Evolutionary conservation across 495 filamentous ascomycete genomes (phyloP), one percentile per base, ranked within the genome.

Genomic region (Diplogelasinospora grovesii): DNA sequence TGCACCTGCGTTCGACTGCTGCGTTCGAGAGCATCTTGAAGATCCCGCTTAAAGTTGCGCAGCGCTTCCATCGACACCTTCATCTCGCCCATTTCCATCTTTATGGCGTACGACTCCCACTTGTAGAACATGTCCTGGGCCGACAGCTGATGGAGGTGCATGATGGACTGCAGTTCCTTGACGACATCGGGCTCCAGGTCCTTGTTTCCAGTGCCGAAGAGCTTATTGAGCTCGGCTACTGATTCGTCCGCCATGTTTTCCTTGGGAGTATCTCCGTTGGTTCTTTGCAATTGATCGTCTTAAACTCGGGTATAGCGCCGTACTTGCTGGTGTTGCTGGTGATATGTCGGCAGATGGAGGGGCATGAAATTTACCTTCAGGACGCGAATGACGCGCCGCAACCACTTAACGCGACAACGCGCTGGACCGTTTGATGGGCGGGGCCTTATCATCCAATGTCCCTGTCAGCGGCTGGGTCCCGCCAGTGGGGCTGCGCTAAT

Each of bases 71-170:
- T 57, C 44, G 79, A 75, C 40, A 89, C 56, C 36, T 75, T 85
- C 28, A 76, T 79, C 46, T 87, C 81, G 15, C 89, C 84, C 25
- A 71, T 52, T 14, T 70, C 72, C 85, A 96, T 92, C 65, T 89
- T 95, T 50, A 98, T 82, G 56, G 80, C 83, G 69, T 95, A 97
- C 0, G 86, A 86, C 53, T 98, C 90, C 92, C 92, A 98, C 75
- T 96, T 95, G 76, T 81, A 96, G 58, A 83, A 95, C 13, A 96
- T 70, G 51, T 98, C 90, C 55, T 95, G 76, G 19, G 76, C 69
- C 21, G 74, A 68, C 41, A 95, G 73, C 14, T 74, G 72, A 60
- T 95, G 85, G 13, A 96, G 66, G 36, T 81, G 80, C 59, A 92
- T 74, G 49, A 95, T 93, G 20, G 84, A 89, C 52, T 80, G 74